Conservation (phyloP, 2,329 filamentous ascomycete genomes). For the Claviceps capensis region DNA sequence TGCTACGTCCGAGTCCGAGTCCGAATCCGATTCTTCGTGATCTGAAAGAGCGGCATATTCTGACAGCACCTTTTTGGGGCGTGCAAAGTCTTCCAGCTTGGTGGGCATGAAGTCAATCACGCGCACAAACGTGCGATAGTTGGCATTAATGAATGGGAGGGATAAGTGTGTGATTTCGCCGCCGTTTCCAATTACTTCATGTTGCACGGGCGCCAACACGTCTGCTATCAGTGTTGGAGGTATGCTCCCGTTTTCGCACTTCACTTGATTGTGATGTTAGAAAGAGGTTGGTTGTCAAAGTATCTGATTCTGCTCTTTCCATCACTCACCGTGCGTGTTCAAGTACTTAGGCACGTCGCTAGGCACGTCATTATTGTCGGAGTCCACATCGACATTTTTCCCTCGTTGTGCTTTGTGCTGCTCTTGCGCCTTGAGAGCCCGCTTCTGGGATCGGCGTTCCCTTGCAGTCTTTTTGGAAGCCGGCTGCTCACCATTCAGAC, state of each 20-base stretch:
- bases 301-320: neutral
- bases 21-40: conserved; percentile 15
- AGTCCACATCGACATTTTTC: conserved; percentile 12
- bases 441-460: conserved; percentile 7
- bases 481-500: conserved; percentile 11
- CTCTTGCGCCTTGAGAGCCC: neutral
- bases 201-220: conserved; percentile 24
- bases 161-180: conserved; percentile 18
- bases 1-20: conserved; percentile 9
- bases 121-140: conserved; percentile 56
- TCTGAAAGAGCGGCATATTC: conserved; percentile 39
- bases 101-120: conserved; percentile 70
- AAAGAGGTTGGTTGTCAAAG: too few species aligned
- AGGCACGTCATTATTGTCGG: conserved; percentile 12
- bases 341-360: conserved; percentile 12
- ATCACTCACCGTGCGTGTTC: conserved; percentile 18
- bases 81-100: conserved; percentile 57
- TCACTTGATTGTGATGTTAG: conserved; percentile 20
- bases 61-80: conserved; percentile 23
- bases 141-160: conserved; percentile 64
- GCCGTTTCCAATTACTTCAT: conserved; percentile 30
- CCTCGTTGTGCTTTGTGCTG: conserved; percentile 4
- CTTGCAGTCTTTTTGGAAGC: too few species aligned
- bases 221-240: conserved; percentile 21
- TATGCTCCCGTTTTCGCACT: conserved; percentile 29